Evolutionary conservation across 2,329 filamentous ascomycete species (phyloP).

Genomic region (Diaporthe sp.): DNA sequence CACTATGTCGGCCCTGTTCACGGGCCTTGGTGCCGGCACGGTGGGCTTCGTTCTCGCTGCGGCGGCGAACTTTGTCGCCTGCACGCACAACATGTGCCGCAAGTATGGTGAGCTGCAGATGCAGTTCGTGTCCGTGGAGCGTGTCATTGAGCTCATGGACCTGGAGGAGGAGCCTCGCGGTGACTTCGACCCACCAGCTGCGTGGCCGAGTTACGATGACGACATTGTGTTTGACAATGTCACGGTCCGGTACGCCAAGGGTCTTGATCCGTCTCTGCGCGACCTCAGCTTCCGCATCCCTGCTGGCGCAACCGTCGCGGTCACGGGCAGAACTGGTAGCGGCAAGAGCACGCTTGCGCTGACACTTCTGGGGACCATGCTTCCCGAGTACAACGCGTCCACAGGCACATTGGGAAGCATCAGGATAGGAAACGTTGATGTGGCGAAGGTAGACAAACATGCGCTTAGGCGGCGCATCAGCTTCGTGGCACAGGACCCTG

Average conservation of each 20-base stretch:
- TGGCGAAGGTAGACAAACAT: conserved; percentile 66
- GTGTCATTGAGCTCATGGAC: conserved; percentile 84
- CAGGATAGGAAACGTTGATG: conserved; percentile 65
- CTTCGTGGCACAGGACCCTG: conserved; percentile 74
- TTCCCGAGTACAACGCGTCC: conserved; percentile 53
- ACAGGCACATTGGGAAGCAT: conserved; percentile 58
- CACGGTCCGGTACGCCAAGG: conserved; percentile 82
- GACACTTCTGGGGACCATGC: conserved; percentile 68
- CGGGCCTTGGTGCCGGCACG: conserved; percentile 80
- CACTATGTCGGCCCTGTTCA: conserved; percentile 80
- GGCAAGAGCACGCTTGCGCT: conserved; percentile 85
- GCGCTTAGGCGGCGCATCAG: conserved; percentile 69
- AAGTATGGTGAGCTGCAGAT: conserved; percentile 89
- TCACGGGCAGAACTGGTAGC: conserved; percentile 87
- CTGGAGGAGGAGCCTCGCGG: conserved; percentile 82
- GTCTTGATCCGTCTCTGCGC: conserved; percentile 79
- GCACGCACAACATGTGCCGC: conserved; percentile 81
- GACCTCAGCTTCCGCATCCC: conserved; percentile 81
- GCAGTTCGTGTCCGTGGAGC: conserved; percentile 91
- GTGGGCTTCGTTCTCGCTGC: conserved; percentile 87
- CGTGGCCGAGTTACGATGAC: conserved; percentile 80
- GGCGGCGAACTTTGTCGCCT: conserved; percentile 75
- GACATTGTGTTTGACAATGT: conserved; percentile 83
- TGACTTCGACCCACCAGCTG: conserved; percentile 75
- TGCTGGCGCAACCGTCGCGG: conserved; percentile 69